Percentiles rank a stretch among this genome's conserved stretches.
Evolutionary conservation across 768 basidiomycete genomes (phyloP).

Genomic region (Pisolithus albus): DNA sequence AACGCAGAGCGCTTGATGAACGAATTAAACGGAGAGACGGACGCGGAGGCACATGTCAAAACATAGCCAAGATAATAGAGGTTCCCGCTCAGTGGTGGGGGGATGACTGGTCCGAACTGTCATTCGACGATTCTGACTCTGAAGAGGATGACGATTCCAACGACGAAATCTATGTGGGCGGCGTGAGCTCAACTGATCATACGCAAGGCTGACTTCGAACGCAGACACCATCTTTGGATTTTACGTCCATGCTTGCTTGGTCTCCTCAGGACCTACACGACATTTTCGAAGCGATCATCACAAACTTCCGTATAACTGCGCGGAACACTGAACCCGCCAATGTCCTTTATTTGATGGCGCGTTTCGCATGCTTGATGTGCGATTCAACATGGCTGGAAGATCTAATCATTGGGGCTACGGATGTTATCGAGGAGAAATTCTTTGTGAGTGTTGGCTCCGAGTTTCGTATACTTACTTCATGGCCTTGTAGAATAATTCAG

Average conservation of each 20-base stretch:
- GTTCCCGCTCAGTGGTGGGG: constrained; percentile 65
- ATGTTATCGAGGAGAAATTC: constrained; percentile 85
- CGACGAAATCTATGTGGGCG: constrained; percentile 43
- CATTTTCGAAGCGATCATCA: constrained; percentile 78
- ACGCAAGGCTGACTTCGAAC: constrained; percentile 15
- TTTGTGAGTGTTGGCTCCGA: constrained; percentile 56
- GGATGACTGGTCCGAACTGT: constrained; percentile 37
- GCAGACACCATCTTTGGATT: constrained; percentile 70
- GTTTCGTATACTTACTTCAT: constrained; percentile 7
- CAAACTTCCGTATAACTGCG: constrained; percentile 62
- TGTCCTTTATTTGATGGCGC: constrained; percentile 79
- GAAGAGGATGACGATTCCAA: constrained; percentile 47
- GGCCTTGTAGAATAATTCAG: constrained; percentile 58
- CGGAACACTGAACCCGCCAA: constrained; percentile 86
- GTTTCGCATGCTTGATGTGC: constrained; percentile 87
- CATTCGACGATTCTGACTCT: constrained; percentile 39
- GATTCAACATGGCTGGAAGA: constrained; percentile 92
- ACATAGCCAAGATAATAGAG: constrained; percentile 50
- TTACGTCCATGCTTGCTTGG: constrained; percentile 89
- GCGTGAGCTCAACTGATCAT: neutral
- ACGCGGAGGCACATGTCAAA: constrained; percentile 50
- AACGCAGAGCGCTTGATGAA: constrained; percentile 53
- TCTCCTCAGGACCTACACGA: constrained; percentile 70
- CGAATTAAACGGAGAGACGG: constrained; percentile 46
- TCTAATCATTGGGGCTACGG: constrained; percentile 85